phyloP scores from a whole-genome alignment of 2,329 filamentous ascomycete genomes.

The Diaporthe aspalathi region DNA sequence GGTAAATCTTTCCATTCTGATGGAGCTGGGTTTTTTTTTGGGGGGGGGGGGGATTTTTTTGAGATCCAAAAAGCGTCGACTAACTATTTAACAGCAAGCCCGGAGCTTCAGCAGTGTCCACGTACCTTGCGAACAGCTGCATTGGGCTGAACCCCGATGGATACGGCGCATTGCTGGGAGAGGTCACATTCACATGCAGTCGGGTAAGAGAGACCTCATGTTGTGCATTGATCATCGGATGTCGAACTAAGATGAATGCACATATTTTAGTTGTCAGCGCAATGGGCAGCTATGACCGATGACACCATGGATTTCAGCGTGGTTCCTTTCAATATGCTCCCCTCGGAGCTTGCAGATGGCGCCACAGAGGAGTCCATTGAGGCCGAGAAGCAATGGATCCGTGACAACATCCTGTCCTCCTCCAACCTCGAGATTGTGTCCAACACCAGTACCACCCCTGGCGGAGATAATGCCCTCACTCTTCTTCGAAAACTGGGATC shows the following conservation, averaged over 20 bases:
- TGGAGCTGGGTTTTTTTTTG: too few relatives aligned
- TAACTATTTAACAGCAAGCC: slow-evolving; percentile 52
- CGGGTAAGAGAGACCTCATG: slow-evolving; percentile 44
- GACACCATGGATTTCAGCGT: slow-evolving; percentile 49
- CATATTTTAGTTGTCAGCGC: slow-evolving; percentile 49
- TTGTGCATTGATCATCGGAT: too few relatives aligned
- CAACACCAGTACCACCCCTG: slow-evolving; percentile 44
- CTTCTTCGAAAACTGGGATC: slow-evolving; percentile 56
- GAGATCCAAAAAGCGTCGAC: background rate
- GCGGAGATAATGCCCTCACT: slow-evolving; percentile 49
- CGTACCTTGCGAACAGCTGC: slow-evolving; percentile 57
- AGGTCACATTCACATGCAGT: slow-evolving; percentile 57
- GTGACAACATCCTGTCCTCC: slow-evolving; percentile 51
- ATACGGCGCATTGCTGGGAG: slow-evolving; percentile 56
- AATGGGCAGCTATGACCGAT: slow-evolving; percentile 54
- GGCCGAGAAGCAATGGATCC: slow-evolving; percentile 53
- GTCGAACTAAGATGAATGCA: background rate
- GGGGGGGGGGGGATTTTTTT: too few relatives aligned
- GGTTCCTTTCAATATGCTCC: slow-evolving; percentile 56
- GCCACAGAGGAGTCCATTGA: slow-evolving; percentile 45
- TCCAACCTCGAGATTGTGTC: slow-evolving; percentile 51
- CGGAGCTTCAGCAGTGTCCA: slow-evolving; percentile 57
- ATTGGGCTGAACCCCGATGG: slow-evolving; percentile 55
- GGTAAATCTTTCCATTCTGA: background rate
- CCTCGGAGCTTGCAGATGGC: slow-evolving; percentile 24